Base-by-base conservation (phyloP, 805 yeast genomes). In the Pichia nanzhaoensis region DNA sequence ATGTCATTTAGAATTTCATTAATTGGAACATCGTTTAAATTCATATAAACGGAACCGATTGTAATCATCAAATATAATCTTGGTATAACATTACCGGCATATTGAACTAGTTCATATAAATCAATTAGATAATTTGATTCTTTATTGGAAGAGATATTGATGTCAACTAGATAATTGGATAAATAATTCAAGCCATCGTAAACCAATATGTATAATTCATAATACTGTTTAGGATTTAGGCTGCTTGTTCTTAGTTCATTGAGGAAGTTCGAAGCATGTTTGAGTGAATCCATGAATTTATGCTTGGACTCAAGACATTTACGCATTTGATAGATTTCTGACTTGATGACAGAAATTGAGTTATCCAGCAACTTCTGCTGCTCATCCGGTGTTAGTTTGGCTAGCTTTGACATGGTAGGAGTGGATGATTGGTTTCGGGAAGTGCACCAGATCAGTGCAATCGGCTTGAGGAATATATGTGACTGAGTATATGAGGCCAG, bases 51-150 rank as follows among this genome's bases (percentile, higher is more conserved):
- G 1, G 95, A 80, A 8, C 99, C 99, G 14, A 93, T 91, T 2
- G 95, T 91, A 36, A 93, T 84, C 97, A 93, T 88, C 65, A 93
- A 71, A 60, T 93, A 93, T 45, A 93, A 68, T 47, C 99, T 74
- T 2, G 99, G 99, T 14, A 93, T 73, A 21, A 93, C 85, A 60
- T 88, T 91, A 1, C 97, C 95, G 1, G 95, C 88, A 59, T 93
- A 93, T 63, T 93, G 98, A 5, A 91, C 97, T 60, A 90, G 71
- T 56, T 91, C 98, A 60, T 93, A 93, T 43, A 93, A 71, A 60
- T 93, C 98, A 0, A 95, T 86, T 44, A 93, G 66, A 58, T 84
- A 87, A 55, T 37, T 37, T 12, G 20, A 10, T 2, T 21, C 20
- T 14, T 34, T 33, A 24, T 24, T 24, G 6, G 28, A 24, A 10